Evolutionary conservation across 306 rosid genomes (phyloP).

Genomic region (Sicyos edulis): DNA sequence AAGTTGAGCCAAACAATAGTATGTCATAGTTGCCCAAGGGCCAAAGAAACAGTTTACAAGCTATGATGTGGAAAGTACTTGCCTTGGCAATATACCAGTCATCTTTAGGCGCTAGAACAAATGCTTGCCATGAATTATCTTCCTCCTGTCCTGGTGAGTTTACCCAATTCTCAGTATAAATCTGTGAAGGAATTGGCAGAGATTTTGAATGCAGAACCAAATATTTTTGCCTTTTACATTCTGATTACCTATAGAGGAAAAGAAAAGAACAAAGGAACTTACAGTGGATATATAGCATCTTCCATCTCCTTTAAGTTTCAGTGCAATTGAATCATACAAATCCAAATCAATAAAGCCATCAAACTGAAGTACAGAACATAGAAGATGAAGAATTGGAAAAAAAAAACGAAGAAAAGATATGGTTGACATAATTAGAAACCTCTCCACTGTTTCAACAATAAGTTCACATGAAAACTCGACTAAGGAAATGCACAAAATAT

Average conservation of each 20-base stretch:
- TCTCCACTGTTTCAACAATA: not conserved
- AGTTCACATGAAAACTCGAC: not conserved
- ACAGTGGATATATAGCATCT: constrained; percentile 90
- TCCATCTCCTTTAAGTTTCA: constrained; percentile 85
- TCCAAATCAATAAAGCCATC: constrained; percentile 87
- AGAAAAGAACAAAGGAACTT: constrained; percentile 22
- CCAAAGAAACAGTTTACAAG: constrained; percentile 1
- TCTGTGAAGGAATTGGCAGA: constrained; percentile 33
- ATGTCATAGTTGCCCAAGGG: not conserved
- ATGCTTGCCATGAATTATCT: constrained; percentile 89
- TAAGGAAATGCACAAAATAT: not conserved
- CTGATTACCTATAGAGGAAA: not conserved
- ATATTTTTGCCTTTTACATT: not conserved
- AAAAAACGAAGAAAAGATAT: not conserved
- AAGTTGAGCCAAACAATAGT: not conserved
- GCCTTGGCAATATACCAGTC: constrained; percentile 82
- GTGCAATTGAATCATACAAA: constrained; percentile 70
- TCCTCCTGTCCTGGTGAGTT: constrained; percentile 82
- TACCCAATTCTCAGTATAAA: constrained; percentile 91
- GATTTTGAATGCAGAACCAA: not conserved
- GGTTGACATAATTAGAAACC: not conserved
- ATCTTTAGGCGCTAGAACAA: constrained; percentile 61
- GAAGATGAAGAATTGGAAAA: not conserved
- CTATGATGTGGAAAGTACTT: constrained; percentile 23
- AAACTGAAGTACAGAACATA: constrained; percentile 44